These are phyloP conservation scores for Logfia minima DNA, from an alignment of 129 eudicot genomes.

Conservation along the genomic window DNA sequence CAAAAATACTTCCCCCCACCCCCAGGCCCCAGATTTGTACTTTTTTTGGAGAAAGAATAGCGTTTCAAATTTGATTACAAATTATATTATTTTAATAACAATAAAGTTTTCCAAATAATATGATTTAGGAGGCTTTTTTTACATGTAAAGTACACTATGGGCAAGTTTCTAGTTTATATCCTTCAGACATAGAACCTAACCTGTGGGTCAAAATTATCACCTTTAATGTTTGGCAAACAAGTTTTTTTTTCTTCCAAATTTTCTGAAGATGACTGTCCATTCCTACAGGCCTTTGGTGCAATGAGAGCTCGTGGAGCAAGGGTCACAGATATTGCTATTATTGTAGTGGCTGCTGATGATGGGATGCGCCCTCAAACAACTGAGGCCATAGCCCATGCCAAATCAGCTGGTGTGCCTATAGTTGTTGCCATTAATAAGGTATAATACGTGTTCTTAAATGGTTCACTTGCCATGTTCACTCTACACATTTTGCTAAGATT, in stretches of 20 bases:
- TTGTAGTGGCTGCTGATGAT: conserved; percentile 99
- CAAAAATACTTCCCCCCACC: not conserved
- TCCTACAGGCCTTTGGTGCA: conserved; percentile 92
- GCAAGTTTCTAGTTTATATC: not conserved
- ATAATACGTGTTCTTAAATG: conserved; percentile 8
- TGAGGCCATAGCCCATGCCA: conserved; percentile 99
- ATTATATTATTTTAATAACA: not conserved
- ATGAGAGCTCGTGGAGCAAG: conserved; percentile 99
- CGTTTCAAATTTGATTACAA: not conserved
- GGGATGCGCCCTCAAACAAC: conserved; percentile 92
- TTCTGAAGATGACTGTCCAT: not conserved
- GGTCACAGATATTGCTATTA: conserved; percentile 95
- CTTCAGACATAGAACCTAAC: not conserved
- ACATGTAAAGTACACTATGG: not conserved
- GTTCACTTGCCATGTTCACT: conserved; percentile 11
- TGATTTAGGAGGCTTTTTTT: not conserved
- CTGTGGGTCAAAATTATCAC: not conserved
- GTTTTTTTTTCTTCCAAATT: not conserved
- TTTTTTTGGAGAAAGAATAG: no score
- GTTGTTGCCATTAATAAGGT: conserved; percentile 89
- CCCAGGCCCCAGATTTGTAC: no score
- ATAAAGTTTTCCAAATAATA: not conserved
- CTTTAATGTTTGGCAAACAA: not conserved
- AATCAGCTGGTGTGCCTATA: conserved; percentile 93
- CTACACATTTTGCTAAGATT: conserved; percentile 3